A percentile compares a stretch with the other conserved stretches of the same genome.
These are phyloP conservation scores for Sporothrix humicola DNA, from an alignment of 2,329 filamentous ascomycete genomes.

Conservation along the genomic window DNA sequence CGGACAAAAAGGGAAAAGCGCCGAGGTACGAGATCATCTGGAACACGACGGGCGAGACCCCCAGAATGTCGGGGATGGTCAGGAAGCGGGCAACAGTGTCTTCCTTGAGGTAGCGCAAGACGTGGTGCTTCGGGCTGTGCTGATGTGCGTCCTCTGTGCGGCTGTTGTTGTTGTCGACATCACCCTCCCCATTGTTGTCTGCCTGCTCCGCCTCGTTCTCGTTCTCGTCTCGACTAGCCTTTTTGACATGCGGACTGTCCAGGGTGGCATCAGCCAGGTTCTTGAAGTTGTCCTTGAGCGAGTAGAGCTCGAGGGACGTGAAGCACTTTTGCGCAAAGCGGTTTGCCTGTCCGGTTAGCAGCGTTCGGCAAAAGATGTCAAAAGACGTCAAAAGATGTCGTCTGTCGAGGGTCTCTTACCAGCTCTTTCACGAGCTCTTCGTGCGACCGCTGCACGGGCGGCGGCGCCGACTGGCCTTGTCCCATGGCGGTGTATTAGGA, in stretches of 20 bases:
- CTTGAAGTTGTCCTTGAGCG: constrained; percentile 74
- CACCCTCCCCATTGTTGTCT: background rate
- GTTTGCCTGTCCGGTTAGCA: constrained; percentile 53
- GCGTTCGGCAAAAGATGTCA: background rate
- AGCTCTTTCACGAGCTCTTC: constrained; percentile 59
- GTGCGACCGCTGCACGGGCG: constrained; percentile 52
- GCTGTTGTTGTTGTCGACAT: background rate
- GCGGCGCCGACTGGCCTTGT: constrained; percentile 57
- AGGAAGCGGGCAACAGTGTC: constrained; percentile 74
- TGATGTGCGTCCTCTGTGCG: background rate
- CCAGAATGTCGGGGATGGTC: constrained; percentile 72
- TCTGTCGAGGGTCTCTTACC: constrained; percentile 45
- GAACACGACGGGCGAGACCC: constrained; percentile 70
- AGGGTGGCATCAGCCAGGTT: constrained; percentile 63
- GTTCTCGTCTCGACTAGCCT: background rate
- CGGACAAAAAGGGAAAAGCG: constrained; percentile 73
- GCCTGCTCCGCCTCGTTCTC: background rate
- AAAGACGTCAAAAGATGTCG: background rate
- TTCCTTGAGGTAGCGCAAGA: constrained; percentile 70
- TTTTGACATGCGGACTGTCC: constrained; percentile 9
- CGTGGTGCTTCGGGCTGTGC: constrained; percentile 40
- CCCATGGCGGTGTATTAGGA: constrained; percentile 50
- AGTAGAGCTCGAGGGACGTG: constrained; percentile 73
- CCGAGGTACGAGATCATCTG: constrained; percentile 74
- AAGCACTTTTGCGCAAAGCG: constrained; percentile 74